Evolutionary conservation across 2,329 filamentous ascomycete genomes (phyloP), one percentile per base, ranked within the genome.

Genomic region (Fusarium beomiforme): DNA sequence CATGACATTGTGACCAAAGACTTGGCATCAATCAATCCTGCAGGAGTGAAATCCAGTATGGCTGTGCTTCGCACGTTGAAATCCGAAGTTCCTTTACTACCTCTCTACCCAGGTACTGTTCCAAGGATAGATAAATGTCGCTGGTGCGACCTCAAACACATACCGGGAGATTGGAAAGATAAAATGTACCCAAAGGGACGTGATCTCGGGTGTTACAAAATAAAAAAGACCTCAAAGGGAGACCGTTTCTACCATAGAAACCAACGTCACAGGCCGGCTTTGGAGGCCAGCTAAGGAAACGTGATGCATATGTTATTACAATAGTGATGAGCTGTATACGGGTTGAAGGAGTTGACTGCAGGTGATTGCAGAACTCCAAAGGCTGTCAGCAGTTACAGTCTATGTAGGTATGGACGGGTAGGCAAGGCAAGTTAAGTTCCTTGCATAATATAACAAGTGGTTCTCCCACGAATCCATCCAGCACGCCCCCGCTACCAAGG

Each of bases 161-260:
- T 70, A 71, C 60, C 69, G 60, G 53, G 66, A 70, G 65, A 59
- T 50, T 72, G 65, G 69, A 66, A 64, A 72, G 69, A 70, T 56
- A 72, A 53, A 61, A 29, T 44, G 56, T 49, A 61, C 41, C 60
- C 49, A 46, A 56, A 59, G 67, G 69, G 49, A 67, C 23, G 47
- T 37, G 39, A 59, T 62, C 37, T 61, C 43, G 53, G 60, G 53
- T 67, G 39, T 64, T 63, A 67, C 70, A 67, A 46, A 55, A 58
- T 19, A 70, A 55, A 39, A 39, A 60, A 51, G 44, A 23, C 49
- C 37, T 59, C 41, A 47, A 55, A 44, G 53, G 37, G 54, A 43
- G 43, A 37, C 49, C 62, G 36, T 44, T 68, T 57, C 31, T 24
- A 34, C 50, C 41, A 64, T 70, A 33, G 51, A 59, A 72, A 63